A percentile compares a stretch with the other conserved stretches of the same genome.
phyloP scores from a whole-genome alignment of 2,329 filamentous ascomycete species.

The Arthrobotrys iridis region DNA sequence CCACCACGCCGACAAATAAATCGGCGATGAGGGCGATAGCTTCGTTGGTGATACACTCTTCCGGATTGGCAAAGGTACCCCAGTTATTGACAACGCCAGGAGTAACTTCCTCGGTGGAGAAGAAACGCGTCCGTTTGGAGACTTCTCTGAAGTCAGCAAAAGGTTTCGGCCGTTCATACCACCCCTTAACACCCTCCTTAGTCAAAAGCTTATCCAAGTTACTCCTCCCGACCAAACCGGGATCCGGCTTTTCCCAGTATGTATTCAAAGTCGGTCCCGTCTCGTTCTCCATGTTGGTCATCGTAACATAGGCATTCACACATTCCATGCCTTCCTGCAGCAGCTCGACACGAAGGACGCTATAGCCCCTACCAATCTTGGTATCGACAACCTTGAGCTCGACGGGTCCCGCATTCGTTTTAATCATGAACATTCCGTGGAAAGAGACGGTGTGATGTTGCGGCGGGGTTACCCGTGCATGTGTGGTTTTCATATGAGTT shows the following conservation, averaged over 20 bases:
- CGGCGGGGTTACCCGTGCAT: conserved; percentile 61
- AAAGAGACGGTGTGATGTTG: conserved; percentile 73
- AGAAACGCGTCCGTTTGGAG: conserved; percentile 52
- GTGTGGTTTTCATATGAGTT: conserved; percentile 70
- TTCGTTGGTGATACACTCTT: conserved; percentile 57
- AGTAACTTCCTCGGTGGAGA: conserved; percentile 8
- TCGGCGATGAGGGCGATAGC: conserved; percentile 58
- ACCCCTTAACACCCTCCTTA: conserved; percentile 47
- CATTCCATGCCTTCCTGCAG: conserved; percentile 69
- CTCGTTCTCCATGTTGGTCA: conserved; percentile 71
- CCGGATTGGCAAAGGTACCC: conserved; percentile 41
- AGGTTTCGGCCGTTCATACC: conserved; percentile 52
- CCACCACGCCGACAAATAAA: conserved; percentile 59
- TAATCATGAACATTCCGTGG: conserved; percentile 73
- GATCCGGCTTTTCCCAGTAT: conserved; percentile 66
- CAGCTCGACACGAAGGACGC: conserved; percentile 72
- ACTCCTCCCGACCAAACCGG: conserved; percentile 61
- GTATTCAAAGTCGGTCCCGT: conserved; percentile 67
- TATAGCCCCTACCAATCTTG: conserved; percentile 73
- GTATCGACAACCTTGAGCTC: conserved; percentile 70
- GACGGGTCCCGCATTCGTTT: conserved; percentile 70
- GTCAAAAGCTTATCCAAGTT: conserved; percentile 59
- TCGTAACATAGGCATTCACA: conserved; percentile 72
- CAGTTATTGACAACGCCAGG: conserved; percentile 47
- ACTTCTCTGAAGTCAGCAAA: conserved; percentile 60